These are phyloP conservation scores for Arthroderma sp. DNA, from an alignment of 2,329 filamentous ascomycete species.

Conservation along the genomic window DNA sequence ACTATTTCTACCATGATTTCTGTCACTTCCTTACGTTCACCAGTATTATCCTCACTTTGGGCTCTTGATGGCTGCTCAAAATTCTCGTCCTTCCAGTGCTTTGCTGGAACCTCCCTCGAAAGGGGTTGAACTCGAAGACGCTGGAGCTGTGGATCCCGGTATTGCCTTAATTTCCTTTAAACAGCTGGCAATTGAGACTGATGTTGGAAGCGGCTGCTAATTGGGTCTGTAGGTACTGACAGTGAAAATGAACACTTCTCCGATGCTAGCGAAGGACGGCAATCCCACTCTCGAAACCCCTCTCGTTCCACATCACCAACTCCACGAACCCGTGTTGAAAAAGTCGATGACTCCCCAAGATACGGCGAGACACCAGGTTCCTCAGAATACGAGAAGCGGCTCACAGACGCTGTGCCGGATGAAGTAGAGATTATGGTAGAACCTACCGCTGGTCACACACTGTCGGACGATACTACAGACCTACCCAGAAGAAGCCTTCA, in stretches of 20 bases:
- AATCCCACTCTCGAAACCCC: slow-evolving; percentile 18
- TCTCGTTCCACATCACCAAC: slow-evolving; percentile 40
- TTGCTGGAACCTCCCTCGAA: slow-evolving; percentile 41
- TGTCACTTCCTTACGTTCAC: too few species aligned
- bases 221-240: slow-evolving; percentile 30
- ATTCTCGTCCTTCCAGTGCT: slow-evolving; percentile 25
- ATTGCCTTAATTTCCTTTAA: slow-evolving; percentile 12
- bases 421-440: slow-evolving; percentile 47
- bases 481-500: slow-evolving; percentile 27
- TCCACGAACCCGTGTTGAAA: slow-evolving; percentile 50
- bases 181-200: too few species aligned
- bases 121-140: slow-evolving; percentile 42
- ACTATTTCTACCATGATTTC: too few species aligned
- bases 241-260: slow-evolving; percentile 52
- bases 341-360: slow-evolving; percentile 44
- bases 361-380: slow-evolving; percentile 52
- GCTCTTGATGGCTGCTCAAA: slow-evolving; percentile 3
- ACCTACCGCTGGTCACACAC: slow-evolving; percentile 27
- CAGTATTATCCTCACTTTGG: too few species aligned
- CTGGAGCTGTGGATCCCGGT: slow-evolving; percentile 45
- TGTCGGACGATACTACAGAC: slow-evolving; percentile 31
- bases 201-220: too few species aligned
- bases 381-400: slow-evolving; percentile 44
- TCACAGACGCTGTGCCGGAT: slow-evolving; percentile 49
- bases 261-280: slow-evolving; percentile 47